Percentiles rank a stretch among this genome's conserved stretches.
Evolutionary conservation across 129 eudicot genomes (phyloP).

Genomic region (Ambrosia artemisiifolia): DNA sequence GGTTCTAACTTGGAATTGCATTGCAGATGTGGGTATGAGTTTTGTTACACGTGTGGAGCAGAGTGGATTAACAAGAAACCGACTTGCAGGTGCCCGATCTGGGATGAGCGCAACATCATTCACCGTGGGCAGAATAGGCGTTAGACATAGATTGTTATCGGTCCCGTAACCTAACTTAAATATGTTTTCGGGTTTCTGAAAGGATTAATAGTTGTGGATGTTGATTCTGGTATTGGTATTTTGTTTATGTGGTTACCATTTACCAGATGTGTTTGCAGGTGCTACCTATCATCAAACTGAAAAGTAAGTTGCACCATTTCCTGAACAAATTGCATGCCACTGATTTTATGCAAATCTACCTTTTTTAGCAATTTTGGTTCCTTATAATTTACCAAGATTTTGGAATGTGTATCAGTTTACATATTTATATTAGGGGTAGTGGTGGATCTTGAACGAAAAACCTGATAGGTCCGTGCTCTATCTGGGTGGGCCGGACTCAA

Average conservation of each 20-base stretch:
- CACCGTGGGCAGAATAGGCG: neutral
- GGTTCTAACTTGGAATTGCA: constrained; percentile 5
- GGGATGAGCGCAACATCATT: constrained; percentile 57
- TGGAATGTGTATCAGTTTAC: too few species aligned
- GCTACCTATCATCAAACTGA: neutral
- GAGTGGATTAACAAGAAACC: constrained; percentile 65
- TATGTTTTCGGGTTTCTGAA: neutral
- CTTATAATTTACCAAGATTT: too few species aligned
- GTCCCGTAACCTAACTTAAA: neutral
- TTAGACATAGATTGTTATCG: neutral
- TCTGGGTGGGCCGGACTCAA: too few species aligned
- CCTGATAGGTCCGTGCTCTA: too few species aligned
- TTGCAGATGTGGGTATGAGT: constrained; percentile 72
- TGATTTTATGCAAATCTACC: too few species aligned
- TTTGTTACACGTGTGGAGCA: constrained; percentile 78
- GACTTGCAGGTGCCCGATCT: constrained; percentile 55
- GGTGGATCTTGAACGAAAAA: too few species aligned
- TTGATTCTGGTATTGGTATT: neutral
- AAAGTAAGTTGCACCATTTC: too few species aligned
- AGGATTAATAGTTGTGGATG: neutral
- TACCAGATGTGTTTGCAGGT: neutral
- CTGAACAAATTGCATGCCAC: too few species aligned
- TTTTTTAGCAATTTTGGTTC: too few species aligned
- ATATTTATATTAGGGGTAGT: too few species aligned
- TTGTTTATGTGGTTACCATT: neutral